phyloP scores from a whole-genome alignment of 164 flowering plant species.

The Magnolia officinalis region DNA sequence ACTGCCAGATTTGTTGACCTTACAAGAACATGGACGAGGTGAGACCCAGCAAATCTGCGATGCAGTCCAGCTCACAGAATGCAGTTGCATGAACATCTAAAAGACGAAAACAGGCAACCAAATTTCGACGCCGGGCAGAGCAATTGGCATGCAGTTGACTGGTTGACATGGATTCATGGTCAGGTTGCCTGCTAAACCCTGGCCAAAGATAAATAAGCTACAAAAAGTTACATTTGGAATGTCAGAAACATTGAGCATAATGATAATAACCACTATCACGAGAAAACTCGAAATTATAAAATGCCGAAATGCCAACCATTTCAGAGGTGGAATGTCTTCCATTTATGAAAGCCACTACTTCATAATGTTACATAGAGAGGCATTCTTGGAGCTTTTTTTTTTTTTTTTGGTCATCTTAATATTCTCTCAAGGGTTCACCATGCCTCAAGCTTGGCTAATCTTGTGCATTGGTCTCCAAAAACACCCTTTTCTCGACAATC shows the following conservation, averaged over 20 bases:
- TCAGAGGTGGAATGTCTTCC: too few relatives aligned
- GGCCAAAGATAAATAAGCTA: background rate
- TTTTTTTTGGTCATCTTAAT: too few relatives aligned
- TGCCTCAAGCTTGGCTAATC: too few relatives aligned
- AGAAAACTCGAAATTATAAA: too few relatives aligned
- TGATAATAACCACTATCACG: background rate
- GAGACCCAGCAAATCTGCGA: slow-evolving; percentile 15
- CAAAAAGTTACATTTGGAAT: background rate
- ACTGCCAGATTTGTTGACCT: background rate
- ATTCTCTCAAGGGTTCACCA: too few relatives aligned
- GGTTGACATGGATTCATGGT: background rate
- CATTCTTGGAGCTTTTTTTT: too few relatives aligned
- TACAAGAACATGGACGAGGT: slow-evolving; percentile 14
- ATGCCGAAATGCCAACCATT: too few relatives aligned
- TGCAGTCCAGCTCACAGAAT: slow-evolving; percentile 29
- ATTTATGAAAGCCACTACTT: too few relatives aligned
- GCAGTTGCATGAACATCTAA: slow-evolving; percentile 44
- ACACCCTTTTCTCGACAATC: too few relatives aligned
- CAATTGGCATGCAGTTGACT: background rate
- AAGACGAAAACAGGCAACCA: background rate
- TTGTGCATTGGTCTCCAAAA: too few relatives aligned
- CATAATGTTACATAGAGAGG: too few relatives aligned
- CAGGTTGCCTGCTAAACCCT: background rate
- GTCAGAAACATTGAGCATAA: background rate
- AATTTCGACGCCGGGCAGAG: background rate